These are phyloP conservation scores for Aspergillus cristatus DNA, from an alignment of 495 filamentous ascomycete genomes.

Conservation along the genomic window DNA sequence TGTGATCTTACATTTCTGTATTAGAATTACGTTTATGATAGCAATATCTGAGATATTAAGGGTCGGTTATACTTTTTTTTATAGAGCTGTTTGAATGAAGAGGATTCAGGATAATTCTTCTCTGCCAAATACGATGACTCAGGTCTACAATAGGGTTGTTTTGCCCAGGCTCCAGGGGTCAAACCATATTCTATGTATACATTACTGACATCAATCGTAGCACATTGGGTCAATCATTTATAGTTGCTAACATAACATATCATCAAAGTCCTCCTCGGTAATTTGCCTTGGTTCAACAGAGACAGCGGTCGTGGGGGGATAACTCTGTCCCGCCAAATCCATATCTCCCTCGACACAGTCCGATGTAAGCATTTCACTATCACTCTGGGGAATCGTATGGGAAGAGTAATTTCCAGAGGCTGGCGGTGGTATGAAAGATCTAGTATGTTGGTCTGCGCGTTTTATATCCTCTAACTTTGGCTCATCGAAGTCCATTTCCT, in stretches of 20 bases:
- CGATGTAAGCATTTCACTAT: conserved; percentile 3
- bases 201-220: no score
- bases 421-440: neutral
- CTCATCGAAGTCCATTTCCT: neutral
- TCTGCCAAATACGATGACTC: no score
- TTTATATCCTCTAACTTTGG: neutral
- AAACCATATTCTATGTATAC: no score
- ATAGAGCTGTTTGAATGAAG: no score
- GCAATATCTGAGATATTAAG: no score
- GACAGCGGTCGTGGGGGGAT: neutral
- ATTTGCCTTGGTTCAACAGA: neutral
- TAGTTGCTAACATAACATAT: conserved; percentile 6
- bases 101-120: no score
- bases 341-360: conserved; percentile 1
- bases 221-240: no score
- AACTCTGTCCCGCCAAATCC: neutral
- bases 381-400: neutral
- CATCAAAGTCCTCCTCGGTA: neutral
- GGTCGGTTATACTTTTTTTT: no score
- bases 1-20: no score
- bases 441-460: neutral
- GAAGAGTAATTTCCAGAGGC: neutral
- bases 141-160: no score
- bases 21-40: no score
- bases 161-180: no score